A percentile compares a stretch with the other conserved stretches of the same genome.
Evolutionary conservation across 495 filamentous ascomycete species (phyloP).

Genomic region (Podospora fimiseda): DNA sequence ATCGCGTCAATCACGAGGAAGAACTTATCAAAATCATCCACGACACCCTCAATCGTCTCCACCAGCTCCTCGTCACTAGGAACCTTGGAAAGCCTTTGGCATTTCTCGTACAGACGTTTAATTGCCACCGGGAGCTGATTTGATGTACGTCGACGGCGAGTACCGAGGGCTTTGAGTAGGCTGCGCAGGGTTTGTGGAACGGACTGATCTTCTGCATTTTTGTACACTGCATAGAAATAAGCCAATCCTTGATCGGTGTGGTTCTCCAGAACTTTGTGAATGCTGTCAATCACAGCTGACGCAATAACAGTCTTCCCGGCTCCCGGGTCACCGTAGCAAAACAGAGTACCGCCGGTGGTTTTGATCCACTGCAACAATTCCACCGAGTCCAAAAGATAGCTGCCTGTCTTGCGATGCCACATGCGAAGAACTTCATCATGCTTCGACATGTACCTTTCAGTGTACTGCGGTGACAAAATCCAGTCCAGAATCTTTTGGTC

Average conservation of each 20-base stretch:
- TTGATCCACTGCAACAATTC: neutral
- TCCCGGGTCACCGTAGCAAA: neutral
- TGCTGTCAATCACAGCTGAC: neutral
- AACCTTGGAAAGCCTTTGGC: neutral
- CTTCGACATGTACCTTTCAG: neutral
- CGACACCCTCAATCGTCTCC: neutral
- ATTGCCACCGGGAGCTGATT: neutral
- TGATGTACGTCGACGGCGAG: neutral
- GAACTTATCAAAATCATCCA: neutral
- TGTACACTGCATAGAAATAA: neutral
- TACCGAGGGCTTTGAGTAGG: neutral
- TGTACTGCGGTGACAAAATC: neutral
- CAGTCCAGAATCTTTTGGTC: neutral
- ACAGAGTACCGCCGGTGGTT: neutral
- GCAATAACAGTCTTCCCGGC: neutral
- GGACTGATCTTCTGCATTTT: neutral
- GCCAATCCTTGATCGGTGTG: neutral
- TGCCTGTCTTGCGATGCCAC: neutral
- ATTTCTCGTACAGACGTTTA: neutral
- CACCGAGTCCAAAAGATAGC: neutral
- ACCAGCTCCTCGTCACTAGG: neutral
- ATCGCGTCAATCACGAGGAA: neutral
- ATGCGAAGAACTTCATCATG: neutral
- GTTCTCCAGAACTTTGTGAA: neutral
- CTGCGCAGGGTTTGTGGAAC: neutral